These are phyloP conservation scores for Cyamopsis tetragonoloba DNA, from an alignment of 306 rosid genomes.

Conservation along the genomic window DNA sequence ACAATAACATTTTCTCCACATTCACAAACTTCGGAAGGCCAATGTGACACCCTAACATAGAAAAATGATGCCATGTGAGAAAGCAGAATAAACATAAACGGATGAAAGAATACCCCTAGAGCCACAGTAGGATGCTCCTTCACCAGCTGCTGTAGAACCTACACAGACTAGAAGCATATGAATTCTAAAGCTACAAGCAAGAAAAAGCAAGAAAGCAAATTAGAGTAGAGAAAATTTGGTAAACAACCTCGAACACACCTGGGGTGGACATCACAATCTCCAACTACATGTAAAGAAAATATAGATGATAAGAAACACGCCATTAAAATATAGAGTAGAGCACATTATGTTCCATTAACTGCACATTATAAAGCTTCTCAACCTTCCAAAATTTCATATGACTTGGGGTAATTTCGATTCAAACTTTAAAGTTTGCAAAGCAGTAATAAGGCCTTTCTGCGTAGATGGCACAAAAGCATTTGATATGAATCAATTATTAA, in stretches of 20 bases:
- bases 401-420: not conserved
- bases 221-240: conserved; percentile 15
- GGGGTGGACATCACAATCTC: conserved; percentile 88
- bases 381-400: not conserved
- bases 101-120: conserved; percentile 57
- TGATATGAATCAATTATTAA: not conserved
- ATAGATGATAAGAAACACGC: conserved; percentile 31
- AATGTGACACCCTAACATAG: not conserved
- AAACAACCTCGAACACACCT: conserved; percentile 88
- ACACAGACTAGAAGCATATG: conserved; percentile 26
- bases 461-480: conserved; percentile 6
- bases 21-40: conserved; percentile 9
- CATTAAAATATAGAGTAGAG: not conserved
- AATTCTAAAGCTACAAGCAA: conserved; percentile 16
- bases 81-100: conserved; percentile 6
- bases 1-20: not conserved
- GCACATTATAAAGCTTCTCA: not conserved
- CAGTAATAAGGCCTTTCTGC: not conserved
- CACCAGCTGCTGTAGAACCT: conserved; percentile 74
- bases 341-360: not conserved
- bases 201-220: conserved; percentile 12
- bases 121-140: conserved; percentile 61
- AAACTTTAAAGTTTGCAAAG: not conserved
- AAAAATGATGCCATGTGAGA: not conserved
- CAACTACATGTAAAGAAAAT: conserved; percentile 51